These are phyloP conservation scores for Pestalotiopsis sp. DNA, from an alignment of 2,329 filamentous ascomycete genomes.

Conservation along the genomic window DNA sequence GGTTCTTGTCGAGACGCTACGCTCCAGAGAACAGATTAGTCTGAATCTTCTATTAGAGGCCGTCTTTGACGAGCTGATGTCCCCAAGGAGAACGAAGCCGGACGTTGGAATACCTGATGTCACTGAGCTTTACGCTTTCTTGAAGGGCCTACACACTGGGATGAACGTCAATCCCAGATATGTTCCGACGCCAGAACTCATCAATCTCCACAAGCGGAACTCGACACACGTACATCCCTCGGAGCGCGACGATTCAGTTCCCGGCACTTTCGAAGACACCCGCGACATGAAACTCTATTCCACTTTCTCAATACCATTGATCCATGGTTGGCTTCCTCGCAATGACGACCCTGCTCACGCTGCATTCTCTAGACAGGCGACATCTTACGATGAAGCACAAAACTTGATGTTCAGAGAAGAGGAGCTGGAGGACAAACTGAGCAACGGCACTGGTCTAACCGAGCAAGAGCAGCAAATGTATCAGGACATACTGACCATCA, in stretches of 20 bases:
- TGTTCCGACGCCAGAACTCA: constrained; percentile 58
- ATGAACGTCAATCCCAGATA: constrained; percentile 98
- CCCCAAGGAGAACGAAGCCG: constrained; percentile 65
- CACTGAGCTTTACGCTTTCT: constrained; percentile 82
- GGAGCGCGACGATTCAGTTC: constrained; percentile 51
- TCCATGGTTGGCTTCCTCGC: constrained; percentile 91
- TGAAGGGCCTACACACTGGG: constrained; percentile 87
- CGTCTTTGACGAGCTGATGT: constrained; percentile 92
- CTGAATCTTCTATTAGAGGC: constrained; percentile 84
- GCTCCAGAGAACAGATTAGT: constrained; percentile 84
- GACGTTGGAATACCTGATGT: constrained; percentile 79
- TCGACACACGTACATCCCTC: constrained; percentile 55
- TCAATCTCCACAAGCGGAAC: constrained; percentile 51
- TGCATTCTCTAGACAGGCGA: constrained; percentile 74
- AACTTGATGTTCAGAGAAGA: constrained; percentile 87
- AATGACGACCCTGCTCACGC: constrained; percentile 66
- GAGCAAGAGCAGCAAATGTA: constrained; percentile 78
- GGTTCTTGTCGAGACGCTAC: constrained; percentile 76
- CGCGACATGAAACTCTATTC: constrained; percentile 89
- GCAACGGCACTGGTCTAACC: constrained; percentile 61
- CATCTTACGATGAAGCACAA: constrained; percentile 90
- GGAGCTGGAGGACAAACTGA: constrained; percentile 81
- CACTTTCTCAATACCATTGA: constrained; percentile 83
- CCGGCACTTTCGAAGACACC: constrained; percentile 84
- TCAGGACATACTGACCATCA: constrained; percentile 83